phyloP scores from a whole-genome alignment of 441 rosid genomes.

The Rhodomyrtus psidioides region DNA sequence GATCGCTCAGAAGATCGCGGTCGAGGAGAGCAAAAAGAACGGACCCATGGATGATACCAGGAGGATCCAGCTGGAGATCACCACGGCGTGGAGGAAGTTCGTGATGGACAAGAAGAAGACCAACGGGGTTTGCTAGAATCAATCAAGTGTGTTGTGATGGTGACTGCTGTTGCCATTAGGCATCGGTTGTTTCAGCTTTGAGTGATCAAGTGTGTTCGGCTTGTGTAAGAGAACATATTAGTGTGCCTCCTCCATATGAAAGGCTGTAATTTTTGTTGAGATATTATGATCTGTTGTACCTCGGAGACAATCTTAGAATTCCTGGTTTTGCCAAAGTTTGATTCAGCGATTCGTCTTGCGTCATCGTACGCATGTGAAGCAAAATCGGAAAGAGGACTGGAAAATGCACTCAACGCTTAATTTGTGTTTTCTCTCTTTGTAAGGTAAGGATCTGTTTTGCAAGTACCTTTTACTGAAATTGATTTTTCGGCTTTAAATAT shows the following conservation, averaged over 20 bases:
- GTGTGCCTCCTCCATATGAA: background rate
- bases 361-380: background rate
- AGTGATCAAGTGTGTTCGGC: background rate
- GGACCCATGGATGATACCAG: background rate
- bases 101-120: constrained; percentile 12
- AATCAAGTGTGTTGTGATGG: background rate
- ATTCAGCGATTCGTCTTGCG: background rate
- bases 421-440: background rate
- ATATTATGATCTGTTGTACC: background rate
- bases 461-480: too few species aligned
- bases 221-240: background rate
- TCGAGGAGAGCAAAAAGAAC: background rate
- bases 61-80: constrained; percentile 3
- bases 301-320: background rate
- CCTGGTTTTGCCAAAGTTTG: background rate
- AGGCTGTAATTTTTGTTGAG: background rate
- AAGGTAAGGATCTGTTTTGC: too few species aligned
- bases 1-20: background rate
- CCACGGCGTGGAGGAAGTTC: constrained; percentile 8
- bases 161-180: background rate
- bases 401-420: background rate
- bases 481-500: too few species aligned
- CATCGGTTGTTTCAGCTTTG: background rate
- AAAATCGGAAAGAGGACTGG: background rate
- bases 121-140: constrained; percentile 6